Base-by-base conservation (phyloP, 1,139 yeast genomes). In the Zhuliangozyma blackwelliae region DNA sequence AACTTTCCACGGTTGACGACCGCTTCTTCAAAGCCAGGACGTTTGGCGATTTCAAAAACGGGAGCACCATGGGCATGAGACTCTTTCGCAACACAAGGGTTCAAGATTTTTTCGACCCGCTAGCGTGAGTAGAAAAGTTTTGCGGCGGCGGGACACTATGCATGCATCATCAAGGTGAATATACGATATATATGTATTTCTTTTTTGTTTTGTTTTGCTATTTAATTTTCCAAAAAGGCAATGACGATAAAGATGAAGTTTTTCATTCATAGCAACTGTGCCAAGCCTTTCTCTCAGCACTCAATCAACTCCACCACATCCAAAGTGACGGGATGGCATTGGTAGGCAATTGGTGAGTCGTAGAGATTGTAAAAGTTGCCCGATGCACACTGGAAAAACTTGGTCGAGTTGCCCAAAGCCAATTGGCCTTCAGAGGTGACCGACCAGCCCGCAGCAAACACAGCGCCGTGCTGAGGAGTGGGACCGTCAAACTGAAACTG, bases 31-130 rank as follows among this genome's bases (percentile, higher is more conserved):
- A 62, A 61, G 43, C 43, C 12, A 29, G 35, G 27, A 28, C 25
- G 10, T 12, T 22, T 11, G 34, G 34, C 30, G 44, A 36, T 16
- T 39, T 37, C 22, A 35, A 23, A 11, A 25, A 39, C 33, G 46
- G 43, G 20, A 68, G 74, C 26, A 74, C 79, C 25, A 65, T 72
- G 68, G 82, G 82, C 23, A 77, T 76, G 82, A 63, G 82, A 43
- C 74, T 77, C 27, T 76, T 77, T 50, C 57, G 64, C 42, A 61
- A 63, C 34, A 67, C 78, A 5, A 51, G 52, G 32, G 46, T 68
- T 36, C 74, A 72, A 51, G 55, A 61, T 54, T 71, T 69, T 47
- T 78, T 76, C 48, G 80, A 75, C 51, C 82, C 82, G 7, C 31
- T 31, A 28, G 34, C 39, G 13, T 41, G 34, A 32, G 58, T 56